phyloP scores from a whole-genome alignment of 1,284 basidiomycete species.

The Agaricales sp. region DNA sequence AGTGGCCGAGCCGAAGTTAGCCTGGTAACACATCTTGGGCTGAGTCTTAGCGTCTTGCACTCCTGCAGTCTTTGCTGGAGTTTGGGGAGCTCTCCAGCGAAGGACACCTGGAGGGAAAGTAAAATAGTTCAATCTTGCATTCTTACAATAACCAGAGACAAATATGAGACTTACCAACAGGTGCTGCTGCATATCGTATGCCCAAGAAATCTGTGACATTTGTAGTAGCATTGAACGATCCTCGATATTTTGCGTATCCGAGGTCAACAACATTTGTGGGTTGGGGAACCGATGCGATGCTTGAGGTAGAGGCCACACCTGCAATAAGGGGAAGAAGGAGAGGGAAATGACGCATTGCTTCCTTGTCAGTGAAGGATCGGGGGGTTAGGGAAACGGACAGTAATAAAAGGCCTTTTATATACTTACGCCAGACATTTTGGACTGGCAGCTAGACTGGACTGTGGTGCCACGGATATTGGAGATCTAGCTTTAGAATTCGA shows the following conservation, averaged over 20 bases:
- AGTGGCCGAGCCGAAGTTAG: constrained; percentile 4
- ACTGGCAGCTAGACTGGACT: no score
- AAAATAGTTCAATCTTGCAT: no score
- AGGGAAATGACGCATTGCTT: background rate
- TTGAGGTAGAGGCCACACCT: background rate
- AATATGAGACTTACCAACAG: constrained; percentile 15
- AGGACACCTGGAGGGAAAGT: constrained; percentile 12
- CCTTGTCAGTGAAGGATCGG: no score
- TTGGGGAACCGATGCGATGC: background rate
- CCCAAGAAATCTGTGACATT: constrained; percentile 21
- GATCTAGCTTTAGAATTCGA: no score
- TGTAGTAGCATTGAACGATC: constrained; percentile 10
- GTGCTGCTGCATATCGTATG: constrained; percentile 22
- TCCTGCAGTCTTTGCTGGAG: constrained; percentile 12
- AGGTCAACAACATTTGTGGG: constrained; percentile 15
- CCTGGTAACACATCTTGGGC: constrained; percentile 14
- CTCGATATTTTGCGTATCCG: constrained; percentile 23
- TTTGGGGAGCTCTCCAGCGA: constrained; percentile 17
- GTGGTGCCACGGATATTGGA: no score
- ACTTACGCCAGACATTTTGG: no score
- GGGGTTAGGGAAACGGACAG: no score
- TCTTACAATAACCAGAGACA: no score
- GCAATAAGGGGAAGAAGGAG: background rate
- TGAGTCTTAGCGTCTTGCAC: constrained; percentile 14
- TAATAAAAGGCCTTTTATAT: no score